Evolutionary conservation across 169 alveolate genomes (phyloP).

Genomic region (Cryptosporidium muris): DNA sequence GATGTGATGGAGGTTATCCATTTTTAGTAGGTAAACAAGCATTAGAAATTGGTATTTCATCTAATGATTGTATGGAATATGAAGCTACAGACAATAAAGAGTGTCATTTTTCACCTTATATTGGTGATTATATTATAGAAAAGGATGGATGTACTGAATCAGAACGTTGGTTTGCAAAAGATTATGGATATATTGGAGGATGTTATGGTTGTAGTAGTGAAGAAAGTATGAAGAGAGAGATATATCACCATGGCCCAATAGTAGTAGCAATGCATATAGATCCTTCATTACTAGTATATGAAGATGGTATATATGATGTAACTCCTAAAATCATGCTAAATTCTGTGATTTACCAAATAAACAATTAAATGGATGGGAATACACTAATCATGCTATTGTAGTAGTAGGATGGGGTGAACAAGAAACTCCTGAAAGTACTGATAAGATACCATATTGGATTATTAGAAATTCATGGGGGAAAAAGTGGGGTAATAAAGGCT

Average conservation of each 20-base stretch:
- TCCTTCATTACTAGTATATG: conserved; percentile 73
- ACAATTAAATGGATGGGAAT: conserved; percentile 89
- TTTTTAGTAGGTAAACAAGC: conserved; percentile 88
- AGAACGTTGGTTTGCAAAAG: conserved; percentile 76
- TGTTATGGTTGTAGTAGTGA: conserved; percentile 85
- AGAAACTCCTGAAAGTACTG: background rate
- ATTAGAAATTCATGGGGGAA: conserved; percentile 86
- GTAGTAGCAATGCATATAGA: conserved; percentile 77
- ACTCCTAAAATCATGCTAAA: conserved; percentile 79
- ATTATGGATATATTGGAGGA: conserved; percentile 84
- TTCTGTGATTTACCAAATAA: conserved; percentile 83
- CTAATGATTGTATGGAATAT: conserved; percentile 72
- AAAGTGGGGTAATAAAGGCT: conserved; percentile 83
- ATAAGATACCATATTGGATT: conserved; percentile 82
- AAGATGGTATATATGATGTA: conserved; percentile 72
- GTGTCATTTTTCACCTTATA: conserved; percentile 64
- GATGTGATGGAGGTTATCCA: conserved; percentile 91
- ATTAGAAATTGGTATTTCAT: conserved; percentile 82
- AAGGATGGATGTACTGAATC: conserved; percentile 17
- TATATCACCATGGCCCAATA: conserved; percentile 80
- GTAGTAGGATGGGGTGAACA: conserved; percentile 91
- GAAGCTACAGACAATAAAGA: conserved; percentile 52
- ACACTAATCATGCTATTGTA: conserved; percentile 88
- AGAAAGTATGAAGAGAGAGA: conserved; percentile 81
- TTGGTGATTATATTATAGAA: conserved; percentile 10